Base-by-base conservation (phyloP, 345 rosid species). In the Pugionium cornutum region DNA sequence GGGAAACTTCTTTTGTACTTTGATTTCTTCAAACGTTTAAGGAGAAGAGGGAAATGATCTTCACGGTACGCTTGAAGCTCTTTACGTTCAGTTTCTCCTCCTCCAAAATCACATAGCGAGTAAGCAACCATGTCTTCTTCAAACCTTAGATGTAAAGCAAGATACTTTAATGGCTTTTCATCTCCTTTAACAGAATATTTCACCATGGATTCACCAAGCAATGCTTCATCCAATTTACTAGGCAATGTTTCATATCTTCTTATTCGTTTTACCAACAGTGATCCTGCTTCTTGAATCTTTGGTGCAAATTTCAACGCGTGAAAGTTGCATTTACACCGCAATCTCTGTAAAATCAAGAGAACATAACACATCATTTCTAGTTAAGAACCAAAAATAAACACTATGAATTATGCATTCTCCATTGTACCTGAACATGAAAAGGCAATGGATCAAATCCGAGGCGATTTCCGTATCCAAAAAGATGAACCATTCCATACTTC, bases 91-190 rank as follows among this genome's bases (percentile, higher is more conserved):
- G 63, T 37, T 68, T 77, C 81, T 42, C 96, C 88, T 7, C 97
- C 98, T 55, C 97, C 97, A 34, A 89, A 92, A 62, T 89, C 94
- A 49, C 96, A 94, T 4, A 76, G 77, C 64, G 95, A 94, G 73
- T 94, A 94, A 37, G 97, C 99, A 64, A 89, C 89, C 97, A 94
- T 94, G 73, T 94, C 99, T 74, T 76, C 89, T 79, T 94, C 97
- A 66, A 89, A 94, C 72, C 97, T 82, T 76, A 94, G 70, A 73
- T 94, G 99, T 53, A 92, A 75, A 54, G 96, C 97, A 65, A 92
- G 91, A 64, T 84, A 92, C 70, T 58, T 83, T 1, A 79, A 66
- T 35, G 76, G 73, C 11, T 78, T 74, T 66, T 48, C 71, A 33
- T 68, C 68, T 62, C 49, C 61, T 70, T 57, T 68, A 3, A 70